phyloP scores from a whole-genome alignment of 2,329 filamentous ascomycete genomes.

The Colletotrichum gigasporum region DNA sequence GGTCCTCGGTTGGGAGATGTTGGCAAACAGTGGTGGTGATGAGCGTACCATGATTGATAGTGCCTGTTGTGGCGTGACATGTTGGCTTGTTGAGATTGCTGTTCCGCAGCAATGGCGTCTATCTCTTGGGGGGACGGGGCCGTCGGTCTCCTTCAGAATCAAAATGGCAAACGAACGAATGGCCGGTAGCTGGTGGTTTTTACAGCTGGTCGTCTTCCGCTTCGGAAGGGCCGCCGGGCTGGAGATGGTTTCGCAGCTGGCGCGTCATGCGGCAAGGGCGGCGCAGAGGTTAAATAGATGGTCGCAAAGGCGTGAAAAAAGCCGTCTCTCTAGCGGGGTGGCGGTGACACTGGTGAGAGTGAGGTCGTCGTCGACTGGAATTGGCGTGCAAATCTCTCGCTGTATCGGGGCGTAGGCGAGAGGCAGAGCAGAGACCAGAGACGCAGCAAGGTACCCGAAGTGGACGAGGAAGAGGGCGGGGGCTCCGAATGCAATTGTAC shows the following conservation, averaged over 20 bases:
- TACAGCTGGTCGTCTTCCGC: slow-evolving; percentile 18
- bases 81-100: not conserved
- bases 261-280: slow-evolving; percentile 29
- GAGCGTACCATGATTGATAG: slow-evolving; percentile 33
- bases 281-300: slow-evolving; percentile 19
- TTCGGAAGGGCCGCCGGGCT: slow-evolving; percentile 11
- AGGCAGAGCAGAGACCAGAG: slow-evolving; percentile 6
- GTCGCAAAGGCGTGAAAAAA: not conserved
- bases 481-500: slow-evolving; percentile 30
- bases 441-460: slow-evolving; percentile 27
- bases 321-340: not conserved
- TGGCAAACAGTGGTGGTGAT: not conserved
- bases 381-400: slow-evolving; percentile 25
- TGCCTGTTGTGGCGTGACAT: slow-evolving; percentile 33
- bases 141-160: not conserved
- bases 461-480: slow-evolving; percentile 26
- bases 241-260: not conserved
- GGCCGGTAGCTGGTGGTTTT: slow-evolving; percentile 6
- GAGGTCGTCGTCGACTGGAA: too few relatives aligned
- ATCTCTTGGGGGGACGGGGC: not conserved
- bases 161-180: not conserved
- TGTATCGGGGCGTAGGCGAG: slow-evolving; percentile 21
- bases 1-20: too few relatives aligned
- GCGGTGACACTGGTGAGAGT: too few relatives aligned
- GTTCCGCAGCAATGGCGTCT: not conserved